A percentile compares a stretch with the other conserved stretches of the same genome.
Conservation (phyloP, 805 yeast genomes). For the Yamadazyma laniorum region DNA sequence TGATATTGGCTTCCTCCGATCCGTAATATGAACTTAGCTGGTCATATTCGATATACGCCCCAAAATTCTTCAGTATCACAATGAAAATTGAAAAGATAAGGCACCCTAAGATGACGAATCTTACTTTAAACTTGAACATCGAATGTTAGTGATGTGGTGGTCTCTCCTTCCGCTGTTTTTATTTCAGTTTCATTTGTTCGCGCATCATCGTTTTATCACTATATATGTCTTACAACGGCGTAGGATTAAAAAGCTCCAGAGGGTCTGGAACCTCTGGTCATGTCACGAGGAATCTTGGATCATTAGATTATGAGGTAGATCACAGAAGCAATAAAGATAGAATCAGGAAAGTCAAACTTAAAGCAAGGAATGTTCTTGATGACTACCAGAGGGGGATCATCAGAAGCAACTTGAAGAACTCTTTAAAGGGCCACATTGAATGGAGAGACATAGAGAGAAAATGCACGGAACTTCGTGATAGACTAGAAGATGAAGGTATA, state of each 20-base stretch:
- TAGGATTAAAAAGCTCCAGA: constrained; percentile 34
- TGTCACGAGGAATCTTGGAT: constrained; percentile 46
- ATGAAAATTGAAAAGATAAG: background rate
- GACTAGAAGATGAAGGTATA: constrained; percentile 47
- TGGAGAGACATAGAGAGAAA: constrained; percentile 45
- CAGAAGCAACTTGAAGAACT: too few relatives aligned
- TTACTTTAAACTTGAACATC: constrained; percentile 1
- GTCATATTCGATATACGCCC: background rate
- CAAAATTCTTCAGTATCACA: background rate
- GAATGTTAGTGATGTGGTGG: too few relatives aligned
- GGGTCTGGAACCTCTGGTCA: constrained; percentile 67
- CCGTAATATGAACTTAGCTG: background rate
- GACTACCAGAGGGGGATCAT: too few relatives aligned
- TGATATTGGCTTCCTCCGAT: constrained; percentile 3
- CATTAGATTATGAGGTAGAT: constrained; percentile 18
- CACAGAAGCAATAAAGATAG: constrained; percentile 20
- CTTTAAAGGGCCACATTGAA: constrained; percentile 34
- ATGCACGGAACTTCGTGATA: constrained; percentile 51
- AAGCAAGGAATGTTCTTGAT: too few relatives aligned
- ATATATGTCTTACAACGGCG: constrained; percentile 12
- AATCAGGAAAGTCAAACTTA: constrained; percentile 7
- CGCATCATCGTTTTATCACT: too few relatives aligned
- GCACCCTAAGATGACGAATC: background rate
- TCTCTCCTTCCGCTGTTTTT: too few relatives aligned
- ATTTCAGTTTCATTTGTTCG: too few relatives aligned